Percentiles rank a stretch among this genome's conserved stretches.
These are phyloP conservation scores for Neonothopanus nambi DNA, from an alignment of 1,284 basidiomycete genomes.

Conservation along the genomic window DNA sequence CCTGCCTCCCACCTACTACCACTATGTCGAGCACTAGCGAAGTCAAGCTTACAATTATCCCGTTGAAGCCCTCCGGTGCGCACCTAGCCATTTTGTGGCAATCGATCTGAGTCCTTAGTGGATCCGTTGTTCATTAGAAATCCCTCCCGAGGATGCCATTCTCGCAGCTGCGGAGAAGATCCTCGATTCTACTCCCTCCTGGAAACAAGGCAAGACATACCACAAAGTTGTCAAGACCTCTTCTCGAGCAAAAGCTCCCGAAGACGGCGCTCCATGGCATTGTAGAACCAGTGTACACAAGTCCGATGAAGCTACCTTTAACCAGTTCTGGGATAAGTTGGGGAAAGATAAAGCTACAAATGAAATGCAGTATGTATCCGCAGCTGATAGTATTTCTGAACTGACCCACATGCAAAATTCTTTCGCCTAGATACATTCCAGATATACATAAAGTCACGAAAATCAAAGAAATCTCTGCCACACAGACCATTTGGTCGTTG, in stretches of 20 bases:
- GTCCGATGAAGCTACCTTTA: slow-evolving; percentile 65
- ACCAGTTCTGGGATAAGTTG: slow-evolving; percentile 68
- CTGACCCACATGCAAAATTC: slow-evolving; percentile 3
- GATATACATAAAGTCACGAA: slow-evolving; percentile 63
- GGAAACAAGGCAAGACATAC: slow-evolving; percentile 69
- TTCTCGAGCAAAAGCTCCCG: slow-evolving; percentile 47
- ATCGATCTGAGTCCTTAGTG: not conserved
- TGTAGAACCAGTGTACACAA: slow-evolving; percentile 66
- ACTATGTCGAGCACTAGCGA: slow-evolving; percentile 1
- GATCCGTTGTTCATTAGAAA: slow-evolving; percentile 35
- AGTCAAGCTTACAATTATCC: slow-evolving; percentile 40
- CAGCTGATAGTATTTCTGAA: not conserved
- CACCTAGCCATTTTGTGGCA: not conserved
- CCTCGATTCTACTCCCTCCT: slow-evolving; percentile 52
- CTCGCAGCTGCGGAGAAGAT: slow-evolving; percentile 54
- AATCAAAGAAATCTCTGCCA: slow-evolving; percentile 62
- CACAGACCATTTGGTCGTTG: slow-evolving; percentile 67
- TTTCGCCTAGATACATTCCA: slow-evolving; percentile 54
- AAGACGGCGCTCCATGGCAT: slow-evolving; percentile 64
- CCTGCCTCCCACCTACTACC: not conserved
- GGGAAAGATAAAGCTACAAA: slow-evolving; percentile 65
- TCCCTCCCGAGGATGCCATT: slow-evolving; percentile 61
- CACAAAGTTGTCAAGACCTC: slow-evolving; percentile 58
- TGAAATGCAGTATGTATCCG: slow-evolving; percentile 59
- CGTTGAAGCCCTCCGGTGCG: slow-evolving; percentile 45